phyloP scores from a whole-genome alignment of 1,284 basidiomycete species.

The Mycosarcoma maydis region DNA sequence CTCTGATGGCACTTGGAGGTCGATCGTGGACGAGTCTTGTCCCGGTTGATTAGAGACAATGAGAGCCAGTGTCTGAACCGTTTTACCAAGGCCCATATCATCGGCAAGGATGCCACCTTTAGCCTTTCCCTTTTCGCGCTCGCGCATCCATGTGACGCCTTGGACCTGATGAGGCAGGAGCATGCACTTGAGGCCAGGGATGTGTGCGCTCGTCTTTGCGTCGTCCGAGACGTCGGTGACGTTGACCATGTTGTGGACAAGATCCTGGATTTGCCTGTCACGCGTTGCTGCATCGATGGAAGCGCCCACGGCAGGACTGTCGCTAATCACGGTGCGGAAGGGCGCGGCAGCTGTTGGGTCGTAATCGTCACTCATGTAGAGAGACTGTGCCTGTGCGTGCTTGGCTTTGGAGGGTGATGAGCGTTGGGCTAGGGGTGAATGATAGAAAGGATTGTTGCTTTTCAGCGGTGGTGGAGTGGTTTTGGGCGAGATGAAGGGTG shows the following conservation, averaged over 20 bases:
- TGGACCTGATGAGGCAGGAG: slow-evolving; percentile 87
- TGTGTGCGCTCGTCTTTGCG: slow-evolving; percentile 19
- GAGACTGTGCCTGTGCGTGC: slow-evolving; percentile 1
- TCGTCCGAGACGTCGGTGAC: slow-evolving; percentile 43
- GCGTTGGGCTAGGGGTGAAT: slow-evolving; percentile 13
- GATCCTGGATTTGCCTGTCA: slow-evolving; percentile 53
- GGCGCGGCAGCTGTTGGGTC: slow-evolving; percentile 2
- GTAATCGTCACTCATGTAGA: slow-evolving; percentile 23
- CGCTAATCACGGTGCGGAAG: slow-evolving; percentile 3
- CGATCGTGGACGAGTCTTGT: slow-evolving; percentile 77
- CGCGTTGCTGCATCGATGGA: slow-evolving; percentile 47
- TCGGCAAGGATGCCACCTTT: slow-evolving; percentile 86
- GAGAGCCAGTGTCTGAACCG: slow-evolving; percentile 89
- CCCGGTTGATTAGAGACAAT: slow-evolving; percentile 89
- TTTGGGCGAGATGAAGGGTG: slow-evolving; percentile 36
- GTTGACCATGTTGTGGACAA: slow-evolving; percentile 56
- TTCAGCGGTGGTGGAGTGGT: slow-evolving; percentile 22
- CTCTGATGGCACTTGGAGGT: slow-evolving; percentile 69
- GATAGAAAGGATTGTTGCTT: slow-evolving; percentile 44
- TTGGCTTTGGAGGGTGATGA: slow-evolving; percentile 19
- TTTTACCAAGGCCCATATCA: slow-evolving; percentile 92
- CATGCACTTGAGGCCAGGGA: slow-evolving; percentile 71
- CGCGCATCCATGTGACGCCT: slow-evolving; percentile 86
- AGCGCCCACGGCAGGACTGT: slow-evolving; percentile 12
- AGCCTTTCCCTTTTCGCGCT: slow-evolving; percentile 78